Evolutionary conservation across 2,329 filamentous ascomycete species (phyloP).

Genomic region (Drechslerella coelobrocha): DNA sequence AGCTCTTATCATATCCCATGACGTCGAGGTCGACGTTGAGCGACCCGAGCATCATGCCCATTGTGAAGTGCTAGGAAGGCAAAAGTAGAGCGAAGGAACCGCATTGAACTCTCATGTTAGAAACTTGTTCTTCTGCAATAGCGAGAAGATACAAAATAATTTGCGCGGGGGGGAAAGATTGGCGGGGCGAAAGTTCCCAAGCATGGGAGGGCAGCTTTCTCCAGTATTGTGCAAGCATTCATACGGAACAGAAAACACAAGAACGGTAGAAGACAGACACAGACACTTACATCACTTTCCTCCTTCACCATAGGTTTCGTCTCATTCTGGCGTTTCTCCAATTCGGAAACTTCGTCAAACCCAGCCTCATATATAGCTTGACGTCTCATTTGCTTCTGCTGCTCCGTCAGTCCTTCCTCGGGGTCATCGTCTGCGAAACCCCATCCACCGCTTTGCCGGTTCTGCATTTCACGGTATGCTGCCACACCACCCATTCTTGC

Average conservation of each 20-base stretch:
- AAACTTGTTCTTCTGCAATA: conserved; percentile 47
- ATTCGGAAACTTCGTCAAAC: conserved; percentile 35
- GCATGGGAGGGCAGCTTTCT: conserved; percentile 29
- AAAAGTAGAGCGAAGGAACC: conserved; percentile 41
- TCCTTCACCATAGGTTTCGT: conserved; percentile 22
- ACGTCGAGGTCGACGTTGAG: conserved; percentile 58
- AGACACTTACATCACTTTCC: conserved; percentile 38
- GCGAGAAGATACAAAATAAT: conserved; percentile 5
- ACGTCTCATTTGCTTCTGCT: conserved; percentile 36
- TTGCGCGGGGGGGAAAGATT: background rate
- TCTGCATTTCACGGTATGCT: conserved; percentile 34
- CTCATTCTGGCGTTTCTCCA: conserved; percentile 37
- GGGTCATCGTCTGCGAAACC: conserved; percentile 37
- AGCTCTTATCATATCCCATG: conserved; percentile 57
- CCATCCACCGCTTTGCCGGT: conserved; percentile 32
- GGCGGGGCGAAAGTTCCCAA: conserved; percentile 16
- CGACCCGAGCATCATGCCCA: conserved; percentile 59
- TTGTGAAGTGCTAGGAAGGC: conserved; percentile 57
- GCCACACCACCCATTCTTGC: conserved; percentile 52
- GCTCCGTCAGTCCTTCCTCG: conserved; percentile 33
- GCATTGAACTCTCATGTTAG: conserved; percentile 47
- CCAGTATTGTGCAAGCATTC: too few relatives aligned
- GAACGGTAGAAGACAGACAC: background rate
- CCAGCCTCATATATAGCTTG: conserved; percentile 43
- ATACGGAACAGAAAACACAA: too few relatives aligned